Percentiles rank a stretch among this genome's conserved stretches.
These are phyloP conservation scores for Nakazawaea laoshanensis DNA, from an alignment of 805 yeast genomes.

Conservation along the genomic window DNA sequence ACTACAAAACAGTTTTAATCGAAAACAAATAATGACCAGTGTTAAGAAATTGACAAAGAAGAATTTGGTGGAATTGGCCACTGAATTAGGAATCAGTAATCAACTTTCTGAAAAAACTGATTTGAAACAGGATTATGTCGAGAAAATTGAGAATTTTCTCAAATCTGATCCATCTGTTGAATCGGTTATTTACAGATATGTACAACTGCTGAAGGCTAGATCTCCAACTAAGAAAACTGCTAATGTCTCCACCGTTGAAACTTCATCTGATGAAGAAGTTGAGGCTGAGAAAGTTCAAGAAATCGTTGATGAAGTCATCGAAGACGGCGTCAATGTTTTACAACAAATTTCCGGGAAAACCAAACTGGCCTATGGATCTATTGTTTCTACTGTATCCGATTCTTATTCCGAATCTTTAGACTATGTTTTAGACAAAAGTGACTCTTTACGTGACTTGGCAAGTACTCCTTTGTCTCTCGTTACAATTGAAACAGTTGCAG, in stretches of 20 bases:
- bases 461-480: constrained; percentile 6
- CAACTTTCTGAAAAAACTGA: constrained; percentile 10
- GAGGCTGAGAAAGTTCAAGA: constrained; percentile 15
- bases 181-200: constrained; percentile 5
- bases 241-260: constrained; percentile 1
- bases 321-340: not conserved
- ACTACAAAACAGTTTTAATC: too few relatives aligned
- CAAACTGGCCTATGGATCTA: constrained; percentile 1
- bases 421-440: constrained; percentile 5
- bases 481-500: not conserved
- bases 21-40: constrained; percentile 5
- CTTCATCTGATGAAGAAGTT: constrained; percentile 7
- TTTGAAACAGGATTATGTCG: constrained; percentile 10
- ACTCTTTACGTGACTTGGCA: constrained; percentile 5
- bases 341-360: constrained; percentile 1
- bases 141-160: constrained; percentile 8
- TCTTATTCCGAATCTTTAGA: constrained; percentile 4
- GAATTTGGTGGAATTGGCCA: constrained; percentile 9
- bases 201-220: constrained; percentile 4
- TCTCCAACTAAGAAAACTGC: constrained; percentile 6
- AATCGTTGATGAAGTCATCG: not conserved
- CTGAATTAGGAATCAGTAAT: constrained; percentile 10
- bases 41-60: constrained; percentile 10
- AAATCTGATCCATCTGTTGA: constrained; percentile 3
- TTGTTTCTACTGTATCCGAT: not conserved